phyloP scores from a whole-genome alignment of 2,329 filamentous ascomycete genomes.

The Fusarium goolgardi region DNA sequence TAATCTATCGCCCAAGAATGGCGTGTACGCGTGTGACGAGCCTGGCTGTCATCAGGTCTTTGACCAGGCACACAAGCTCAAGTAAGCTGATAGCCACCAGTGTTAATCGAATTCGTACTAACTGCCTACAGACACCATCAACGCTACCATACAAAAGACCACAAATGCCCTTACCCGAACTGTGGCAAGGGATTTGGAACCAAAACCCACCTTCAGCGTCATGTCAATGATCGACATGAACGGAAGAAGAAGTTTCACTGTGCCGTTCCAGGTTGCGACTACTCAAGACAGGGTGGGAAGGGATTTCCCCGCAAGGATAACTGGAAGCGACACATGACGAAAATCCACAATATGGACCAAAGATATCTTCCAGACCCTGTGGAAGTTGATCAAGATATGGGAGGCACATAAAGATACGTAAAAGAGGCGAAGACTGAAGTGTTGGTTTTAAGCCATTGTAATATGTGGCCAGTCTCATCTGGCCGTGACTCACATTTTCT shows the following conservation, averaged over 20 bases:
- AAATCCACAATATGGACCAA: slow-evolving; percentile 64
- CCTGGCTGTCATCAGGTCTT: slow-evolving; percentile 58
- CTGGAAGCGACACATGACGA: slow-evolving; percentile 71
- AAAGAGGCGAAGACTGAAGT: neutral
- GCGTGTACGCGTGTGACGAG: slow-evolving; percentile 52
- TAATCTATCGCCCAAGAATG: slow-evolving; percentile 48
- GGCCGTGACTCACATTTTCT: slow-evolving; percentile 18
- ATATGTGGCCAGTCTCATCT: neutral
- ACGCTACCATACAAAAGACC: slow-evolving; percentile 69
- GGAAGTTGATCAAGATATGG: slow-evolving; percentile 53
- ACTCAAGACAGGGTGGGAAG: slow-evolving; percentile 67
- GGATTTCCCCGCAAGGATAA: slow-evolving; percentile 72
- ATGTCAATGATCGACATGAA: slow-evolving; percentile 71
- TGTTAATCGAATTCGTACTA: neutral
- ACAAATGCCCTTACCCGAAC: slow-evolving; percentile 64
- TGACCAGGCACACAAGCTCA: slow-evolving; percentile 70
- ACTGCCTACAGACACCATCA: slow-evolving; percentile 63
- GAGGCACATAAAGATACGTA: slow-evolving; percentile 30
- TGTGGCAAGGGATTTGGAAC: slow-evolving; percentile 70
- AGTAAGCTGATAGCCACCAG: slow-evolving; percentile 54
- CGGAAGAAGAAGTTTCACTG: slow-evolving; percentile 71
- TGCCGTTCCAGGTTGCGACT: slow-evolving; percentile 64
- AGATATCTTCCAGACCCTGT: slow-evolving; percentile 56
- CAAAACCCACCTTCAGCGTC: slow-evolving; percentile 70
- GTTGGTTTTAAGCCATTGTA: neutral